Evolutionary conservation across 331 rosid genomes (phyloP).

Genomic region (Malus hybrid): DNA sequence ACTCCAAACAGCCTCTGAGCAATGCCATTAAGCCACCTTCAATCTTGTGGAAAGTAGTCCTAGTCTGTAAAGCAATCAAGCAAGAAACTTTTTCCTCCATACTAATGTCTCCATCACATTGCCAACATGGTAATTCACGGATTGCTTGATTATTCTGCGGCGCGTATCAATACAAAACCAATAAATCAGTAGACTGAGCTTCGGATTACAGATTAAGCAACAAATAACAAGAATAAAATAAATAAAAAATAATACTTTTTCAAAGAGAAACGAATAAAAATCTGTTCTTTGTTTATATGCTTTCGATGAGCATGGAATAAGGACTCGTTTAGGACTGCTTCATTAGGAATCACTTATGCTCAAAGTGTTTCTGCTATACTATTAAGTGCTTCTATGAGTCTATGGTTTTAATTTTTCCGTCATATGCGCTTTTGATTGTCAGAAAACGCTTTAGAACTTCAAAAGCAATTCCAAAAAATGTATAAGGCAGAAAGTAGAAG

Average conservation of each 20-base stretch:
- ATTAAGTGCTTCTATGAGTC: too few relatives aligned
- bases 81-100: constrained; percentile 37
- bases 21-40: constrained; percentile 58
- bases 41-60: constrained; percentile 38
- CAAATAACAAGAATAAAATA: neutral
- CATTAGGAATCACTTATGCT: neutral
- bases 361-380: neutral
- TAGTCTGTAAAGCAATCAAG: constrained; percentile 50
- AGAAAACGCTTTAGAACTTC: neutral
- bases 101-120: constrained; percentile 19
- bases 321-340: neutral
- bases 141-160: constrained; percentile 25
- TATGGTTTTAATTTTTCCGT: neutral
- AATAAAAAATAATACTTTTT: neutral
- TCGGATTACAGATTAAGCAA: neutral
- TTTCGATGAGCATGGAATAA: neutral
- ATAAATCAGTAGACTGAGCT: neutral
- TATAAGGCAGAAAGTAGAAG: neutral
- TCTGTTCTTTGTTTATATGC: neutral
- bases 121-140: constrained; percentile 20
- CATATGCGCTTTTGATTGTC: neutral
- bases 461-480: neutral
- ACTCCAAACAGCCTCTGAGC: constrained; percentile 61
- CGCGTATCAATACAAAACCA: neutral
- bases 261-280: neutral